These are phyloP conservation scores for Ganoderma boninense DNA, from an alignment of 1,284 basidiomycete genomes.

Conservation along the genomic window DNA sequence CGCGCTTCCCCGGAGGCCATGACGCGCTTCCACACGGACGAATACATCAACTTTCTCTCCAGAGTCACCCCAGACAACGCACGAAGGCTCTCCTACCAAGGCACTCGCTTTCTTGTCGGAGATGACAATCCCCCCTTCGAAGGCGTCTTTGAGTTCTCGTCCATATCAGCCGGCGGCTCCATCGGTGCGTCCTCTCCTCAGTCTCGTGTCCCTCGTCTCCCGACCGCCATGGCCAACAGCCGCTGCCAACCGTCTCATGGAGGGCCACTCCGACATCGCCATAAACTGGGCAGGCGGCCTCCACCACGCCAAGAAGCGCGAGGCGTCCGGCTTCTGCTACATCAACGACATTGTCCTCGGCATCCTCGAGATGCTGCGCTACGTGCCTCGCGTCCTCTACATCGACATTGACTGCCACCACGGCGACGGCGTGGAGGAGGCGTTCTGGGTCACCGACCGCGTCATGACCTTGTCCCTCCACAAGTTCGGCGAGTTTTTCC, in stretches of 20 bases:
- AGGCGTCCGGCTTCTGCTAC: constrained; percentile 97
- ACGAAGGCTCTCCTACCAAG: constrained; percentile 85
- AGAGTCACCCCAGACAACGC: constrained; percentile 90
- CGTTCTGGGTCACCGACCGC: constrained; percentile 96
- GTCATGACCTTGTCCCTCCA: constrained; percentile 98
- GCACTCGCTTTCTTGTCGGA: constrained; percentile 85
- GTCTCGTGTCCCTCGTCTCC: background rate
- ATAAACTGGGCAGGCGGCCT: constrained; percentile 99
- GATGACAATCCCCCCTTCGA: constrained; percentile 98
- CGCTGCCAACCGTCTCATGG: constrained; percentile 85
- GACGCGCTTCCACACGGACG: constrained; percentile 96
- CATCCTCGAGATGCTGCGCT: constrained; percentile 88
- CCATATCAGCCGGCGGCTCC: constrained; percentile 95
- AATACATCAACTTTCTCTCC: constrained; percentile 93
- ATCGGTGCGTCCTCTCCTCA: constrained; percentile 60
- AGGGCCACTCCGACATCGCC: constrained; percentile 88
- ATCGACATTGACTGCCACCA: constrained; percentile 99
- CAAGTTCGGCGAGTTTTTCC: constrained; percentile 98
- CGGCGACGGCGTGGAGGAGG: constrained; percentile 98
- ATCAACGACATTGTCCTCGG: constrained; percentile 96
- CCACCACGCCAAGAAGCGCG: constrained; percentile 98
- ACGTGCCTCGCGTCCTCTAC: constrained; percentile 90
- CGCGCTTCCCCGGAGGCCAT: constrained; percentile 86
- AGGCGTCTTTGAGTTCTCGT: constrained; percentile 96
- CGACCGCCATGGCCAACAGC: constrained; percentile 49